Evolutionary conservation across 2,329 filamentous ascomycete species (phyloP), one percentile per base, ranked within the genome.

Genomic region (Aspergillus versicolor): DNA sequence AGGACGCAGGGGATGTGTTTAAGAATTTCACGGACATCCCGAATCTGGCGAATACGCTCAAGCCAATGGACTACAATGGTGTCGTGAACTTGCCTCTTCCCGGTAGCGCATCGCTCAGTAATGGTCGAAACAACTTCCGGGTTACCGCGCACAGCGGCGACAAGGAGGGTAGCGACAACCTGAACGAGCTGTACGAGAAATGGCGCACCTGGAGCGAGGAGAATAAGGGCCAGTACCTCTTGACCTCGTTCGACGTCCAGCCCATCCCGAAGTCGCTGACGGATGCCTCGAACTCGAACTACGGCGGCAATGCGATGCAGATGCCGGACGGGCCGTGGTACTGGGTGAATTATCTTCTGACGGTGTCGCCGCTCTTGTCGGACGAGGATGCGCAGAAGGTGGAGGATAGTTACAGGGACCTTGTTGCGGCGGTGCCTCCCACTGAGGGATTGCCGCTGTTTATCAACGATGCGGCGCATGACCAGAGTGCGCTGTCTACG

Each of bases 261-360:
- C 55, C 55, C 1, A 17, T 57, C 11, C 55, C 55, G 21, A 48
- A 42, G 13, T 47, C 55, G 13, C 30, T 57, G 12, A 57, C 55
- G 12, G 55, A 57, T 21, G 55, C 55, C 1, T 49, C 44, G 4
- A 57, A 53, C 11, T n/a, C 43, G 5, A 38, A 53, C 17, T 44
- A 49, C 5, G 55, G 55, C 11, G 54, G 54, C 3, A 56, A 56
- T 13, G 48, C 54, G 1, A 56, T 56, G 54, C 54, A 52, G 22
- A 56, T 56, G 54, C 54, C 54, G 3, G 54, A 56, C 21, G 54
- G 54, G 11, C 54, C 54, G 13, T 56, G 48, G 48, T 56, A 47
- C 42, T 56, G 54, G 54, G 42, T 56, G 5, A 56, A 56, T 7
- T 56, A 52, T 17, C 48, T 56, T 12, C 43, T 56, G 4, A 56